These are phyloP conservation scores for Candida morakotiae DNA, from an alignment of 805 yeast species.

Conservation along the genomic window DNA sequence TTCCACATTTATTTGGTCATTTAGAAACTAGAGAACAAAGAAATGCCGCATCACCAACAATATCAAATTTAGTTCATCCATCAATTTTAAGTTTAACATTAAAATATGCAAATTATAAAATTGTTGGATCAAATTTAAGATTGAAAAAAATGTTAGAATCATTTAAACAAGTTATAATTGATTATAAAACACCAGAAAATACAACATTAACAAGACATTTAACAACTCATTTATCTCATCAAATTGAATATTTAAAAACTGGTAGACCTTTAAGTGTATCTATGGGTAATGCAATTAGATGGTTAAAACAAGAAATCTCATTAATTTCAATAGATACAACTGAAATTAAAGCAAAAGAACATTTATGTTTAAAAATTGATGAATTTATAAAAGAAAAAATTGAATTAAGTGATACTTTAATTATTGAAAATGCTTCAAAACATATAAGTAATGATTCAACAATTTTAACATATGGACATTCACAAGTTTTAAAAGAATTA, in stretches of 20 bases:
- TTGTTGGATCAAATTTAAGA: constrained; percentile 87
- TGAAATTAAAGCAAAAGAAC: constrained; percentile 64
- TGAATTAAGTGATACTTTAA: constrained; percentile 76
- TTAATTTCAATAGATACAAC: constrained; percentile 68
- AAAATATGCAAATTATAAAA: constrained; percentile 74
- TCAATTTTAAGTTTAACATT: constrained; percentile 73
- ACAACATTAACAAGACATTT: constrained; percentile 84
- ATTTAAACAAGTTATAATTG: constrained; percentile 73
- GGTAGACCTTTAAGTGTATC: constrained; percentile 89
- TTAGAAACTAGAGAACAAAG: constrained; percentile 77
- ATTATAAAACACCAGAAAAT: constrained; percentile 81
- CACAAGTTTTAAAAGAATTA: constrained; percentile 74
- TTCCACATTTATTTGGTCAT: constrained; percentile 72
- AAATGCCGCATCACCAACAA: constrained; percentile 51
- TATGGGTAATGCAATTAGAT: constrained; percentile 97
- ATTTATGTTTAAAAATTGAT: constrained; percentile 65
- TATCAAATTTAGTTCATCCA: constrained; percentile 79
- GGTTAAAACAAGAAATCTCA: constrained; percentile 94
- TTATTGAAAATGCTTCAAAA: constrained; percentile 71
- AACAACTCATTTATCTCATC: constrained; percentile 83
- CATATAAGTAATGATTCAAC: constrained; percentile 77
- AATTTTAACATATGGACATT: constrained; percentile 83
- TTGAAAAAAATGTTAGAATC: constrained; percentile 81
- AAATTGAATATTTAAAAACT: constrained; percentile 85
- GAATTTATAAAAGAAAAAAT: constrained; percentile 81